A percentile compares a stretch with the other conserved stretches of the same genome.
Conservation (phyloP, 768 basidiomycete species). For the Suillus brevipes region DNA sequence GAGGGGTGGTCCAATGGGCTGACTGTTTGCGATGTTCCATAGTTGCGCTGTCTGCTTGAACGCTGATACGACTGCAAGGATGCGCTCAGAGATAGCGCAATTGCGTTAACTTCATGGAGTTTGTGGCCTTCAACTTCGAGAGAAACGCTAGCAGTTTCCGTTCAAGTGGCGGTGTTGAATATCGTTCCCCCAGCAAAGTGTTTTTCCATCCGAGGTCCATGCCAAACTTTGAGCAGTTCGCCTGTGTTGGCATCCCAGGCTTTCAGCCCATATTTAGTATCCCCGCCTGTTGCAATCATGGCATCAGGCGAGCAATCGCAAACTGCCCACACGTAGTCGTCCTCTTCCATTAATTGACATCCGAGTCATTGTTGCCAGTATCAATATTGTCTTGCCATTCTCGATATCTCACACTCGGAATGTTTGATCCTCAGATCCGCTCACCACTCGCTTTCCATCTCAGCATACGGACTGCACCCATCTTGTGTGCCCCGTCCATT, state of each 20-base stretch:
- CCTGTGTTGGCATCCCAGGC: neutral
- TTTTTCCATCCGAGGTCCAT: neutral
- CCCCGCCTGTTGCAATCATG: neutral
- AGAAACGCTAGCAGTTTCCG: too few relatives aligned
- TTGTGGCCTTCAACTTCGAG: too few relatives aligned
- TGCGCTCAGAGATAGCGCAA: neutral
- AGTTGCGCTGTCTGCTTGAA: neutral
- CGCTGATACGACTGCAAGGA: neutral
- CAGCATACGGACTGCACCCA: neutral
- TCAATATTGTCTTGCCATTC: neutral
- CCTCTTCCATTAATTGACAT: neutral
- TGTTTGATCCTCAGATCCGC: neutral
- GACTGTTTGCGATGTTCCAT: neutral
- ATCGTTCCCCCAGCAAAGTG: too few relatives aligned
- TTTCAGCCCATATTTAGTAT: neutral
- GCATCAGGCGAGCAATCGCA: neutral
- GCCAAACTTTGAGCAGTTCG: neutral
- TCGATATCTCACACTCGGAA: neutral
- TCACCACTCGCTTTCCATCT: neutral
- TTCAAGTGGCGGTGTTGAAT: too few relatives aligned
- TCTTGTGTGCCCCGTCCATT: neutral
- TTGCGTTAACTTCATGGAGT: neutral
- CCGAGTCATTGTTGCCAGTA: neutral
- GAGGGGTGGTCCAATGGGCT: neutral
- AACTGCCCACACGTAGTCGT: neutral